Base-by-base conservation (phyloP, 352 stramenopile genomes). In the Globisporangium radiosum region DNA sequence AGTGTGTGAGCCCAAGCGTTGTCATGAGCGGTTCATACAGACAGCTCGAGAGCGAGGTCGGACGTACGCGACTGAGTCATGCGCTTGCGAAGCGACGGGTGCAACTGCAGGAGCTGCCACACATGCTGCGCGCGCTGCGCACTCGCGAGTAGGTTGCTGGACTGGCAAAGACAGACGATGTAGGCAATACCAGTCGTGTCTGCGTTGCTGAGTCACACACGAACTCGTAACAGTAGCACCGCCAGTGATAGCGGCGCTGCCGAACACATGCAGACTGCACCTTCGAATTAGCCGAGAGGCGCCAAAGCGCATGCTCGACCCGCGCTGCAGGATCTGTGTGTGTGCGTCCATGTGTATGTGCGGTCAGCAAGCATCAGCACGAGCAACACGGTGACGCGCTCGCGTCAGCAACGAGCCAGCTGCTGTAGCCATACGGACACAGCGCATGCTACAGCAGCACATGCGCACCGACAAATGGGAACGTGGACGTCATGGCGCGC, bases 401-500 rank as follows among this genome's bases (percentile, higher is more conserved):
- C 43, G 43, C 43, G 17, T 17, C 11, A 47, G 43, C 7, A 17
- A 17, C 43, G 7, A 17, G 25, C 25, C 1, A 33, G 25, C 25
- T 33, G 25, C 25, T 33, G 25, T 47, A 11, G 43, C 43, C 43
- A 47, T n/a, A 15, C 11, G 42, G 25, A 33, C 25, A 33, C 25
- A 33, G 25, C 25, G 25, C 25, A 33, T 33, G 9, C 43, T 15
- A 7, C 5, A 6, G 43, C 5, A n/a, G 10, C 9, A 15, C 43
- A 15, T 47, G 43, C 43, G 43, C 43, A 81, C 72, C 72, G 17
- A 72, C 66, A 44, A 72, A 73, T 15, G 72, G 68, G 54, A 78
- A 71, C 10, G 51, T n/a, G 19, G 70, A 48, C 37, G 65, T 40
- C 72, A 81, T 81, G 52, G 42, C 50, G 42, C 57, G 37, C 49